Evolutionary conservation across 2,329 filamentous ascomycete genomes (phyloP).

Genomic region (Clonostachys byssicola): DNA sequence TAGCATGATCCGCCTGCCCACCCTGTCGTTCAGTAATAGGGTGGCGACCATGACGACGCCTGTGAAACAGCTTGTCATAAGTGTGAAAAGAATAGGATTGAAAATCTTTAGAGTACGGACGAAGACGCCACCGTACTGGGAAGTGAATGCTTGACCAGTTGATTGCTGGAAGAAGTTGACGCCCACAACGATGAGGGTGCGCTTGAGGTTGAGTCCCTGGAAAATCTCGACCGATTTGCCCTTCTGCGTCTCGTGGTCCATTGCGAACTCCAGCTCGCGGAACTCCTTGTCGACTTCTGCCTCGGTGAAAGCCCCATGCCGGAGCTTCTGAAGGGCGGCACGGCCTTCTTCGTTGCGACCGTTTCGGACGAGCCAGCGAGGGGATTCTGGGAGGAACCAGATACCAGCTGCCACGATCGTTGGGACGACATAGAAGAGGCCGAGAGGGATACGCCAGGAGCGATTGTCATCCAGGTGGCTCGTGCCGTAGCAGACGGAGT

Average conservation of each 20-base stretch:
- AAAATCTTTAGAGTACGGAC: constrained; percentile 15
- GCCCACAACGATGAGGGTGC: constrained; percentile 13
- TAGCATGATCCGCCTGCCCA: constrained; percentile 9
- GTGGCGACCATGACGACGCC: constrained; percentile 5
- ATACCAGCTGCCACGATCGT: constrained; percentile 41
- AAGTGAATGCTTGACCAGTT: constrained; percentile 16
- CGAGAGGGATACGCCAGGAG: constrained; percentile 38
- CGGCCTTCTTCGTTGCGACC: constrained; percentile 28
- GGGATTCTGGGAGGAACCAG: constrained; percentile 54
- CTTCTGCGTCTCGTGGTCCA: constrained; percentile 5
- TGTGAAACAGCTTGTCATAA: constrained; percentile 8
- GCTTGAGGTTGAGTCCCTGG: constrained; percentile 8
- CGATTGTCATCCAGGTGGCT: constrained; percentile 28
- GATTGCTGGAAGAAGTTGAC: constrained; percentile 21
- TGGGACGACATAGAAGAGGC: constrained; percentile 38
- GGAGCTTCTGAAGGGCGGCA: too few relatives aligned
- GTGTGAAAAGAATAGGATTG: constrained; percentile 16
- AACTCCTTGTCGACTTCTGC: too few relatives aligned
- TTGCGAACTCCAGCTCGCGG: too few relatives aligned
- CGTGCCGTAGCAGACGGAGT: constrained; percentile 45
- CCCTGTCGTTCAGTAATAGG: constrained; percentile 5
- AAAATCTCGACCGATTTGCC: constrained; percentile 11
- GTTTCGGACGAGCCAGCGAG: constrained; percentile 47
- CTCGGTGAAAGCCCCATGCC: too few relatives aligned
- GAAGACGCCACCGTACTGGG: constrained; percentile 18